A percentile compares a stretch with the other conserved stretches of the same genome.
phyloP scores from a whole-genome alignment of 2,329 filamentous ascomycete species.

The Fusarium sp. region DNA sequence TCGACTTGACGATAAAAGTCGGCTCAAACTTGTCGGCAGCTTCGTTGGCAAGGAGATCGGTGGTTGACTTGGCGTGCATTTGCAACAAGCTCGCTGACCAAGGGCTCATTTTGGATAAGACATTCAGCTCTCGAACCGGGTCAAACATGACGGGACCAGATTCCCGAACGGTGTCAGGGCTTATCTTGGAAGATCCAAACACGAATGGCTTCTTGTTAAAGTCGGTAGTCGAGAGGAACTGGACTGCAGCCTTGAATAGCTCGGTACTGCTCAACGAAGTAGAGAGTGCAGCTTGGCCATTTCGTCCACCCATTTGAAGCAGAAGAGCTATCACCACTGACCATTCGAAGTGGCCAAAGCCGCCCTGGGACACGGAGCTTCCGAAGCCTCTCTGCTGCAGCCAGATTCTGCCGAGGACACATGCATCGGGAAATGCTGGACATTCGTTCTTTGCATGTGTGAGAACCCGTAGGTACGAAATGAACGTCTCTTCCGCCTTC shows the following conservation, averaged over 20 bases:
- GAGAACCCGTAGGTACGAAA: conserved; percentile 82
- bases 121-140: conserved; percentile 79
- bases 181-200: conserved; percentile 57
- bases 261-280: conserved; percentile 90
- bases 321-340: conserved; percentile 84
- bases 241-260: conserved; percentile 94
- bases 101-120: conserved; percentile 90
- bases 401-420: conserved; percentile 90
- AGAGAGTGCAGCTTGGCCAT: conserved; percentile 81
- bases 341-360: conserved; percentile 97
- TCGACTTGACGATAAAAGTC: conserved; percentile 80
- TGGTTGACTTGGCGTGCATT: conserved; percentile 81
- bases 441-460: conserved; percentile 79
- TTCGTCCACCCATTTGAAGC: conserved; percentile 82
- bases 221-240: conserved; percentile 84
- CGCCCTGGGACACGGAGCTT: conserved; percentile 79
- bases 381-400: conserved; percentile 88
- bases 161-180: conserved; percentile 58
- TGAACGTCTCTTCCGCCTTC: conserved; percentile 81
- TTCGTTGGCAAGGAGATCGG: conserved; percentile 82
- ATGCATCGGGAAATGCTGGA: conserved; percentile 84
- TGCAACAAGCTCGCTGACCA: conserved; percentile 86
- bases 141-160: conserved; percentile 83
- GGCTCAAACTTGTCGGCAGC: conserved; percentile 85
- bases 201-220: conserved; percentile 77